These are phyloP conservation scores for Exophiala alcalophila DNA, from an alignment of 2,329 filamentous ascomycete species.

Conservation along the genomic window DNA sequence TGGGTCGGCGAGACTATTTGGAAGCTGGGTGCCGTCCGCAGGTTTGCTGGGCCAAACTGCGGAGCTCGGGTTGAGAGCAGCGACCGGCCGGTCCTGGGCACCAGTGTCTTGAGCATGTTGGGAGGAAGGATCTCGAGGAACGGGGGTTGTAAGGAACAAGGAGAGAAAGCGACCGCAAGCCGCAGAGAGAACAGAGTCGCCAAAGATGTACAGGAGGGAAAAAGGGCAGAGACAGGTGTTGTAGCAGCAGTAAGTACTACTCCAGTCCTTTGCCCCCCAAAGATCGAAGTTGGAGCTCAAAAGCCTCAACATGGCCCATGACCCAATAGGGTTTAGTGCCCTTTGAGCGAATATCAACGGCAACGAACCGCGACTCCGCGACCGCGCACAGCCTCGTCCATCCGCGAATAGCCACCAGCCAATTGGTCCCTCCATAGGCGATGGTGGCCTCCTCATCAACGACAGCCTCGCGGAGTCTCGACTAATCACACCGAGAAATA, in stretches of 20 bases:
- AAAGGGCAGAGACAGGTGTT: conserved; percentile 23
- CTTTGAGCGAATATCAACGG: conserved; percentile 9
- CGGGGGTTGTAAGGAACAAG: conserved; percentile 2
- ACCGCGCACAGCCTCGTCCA: conserved; percentile 11
- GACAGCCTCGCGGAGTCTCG: too few species aligned
- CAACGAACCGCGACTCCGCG: too few species aligned
- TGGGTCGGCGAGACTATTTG: conserved; percentile 28
- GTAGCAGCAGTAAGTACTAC: too few species aligned
- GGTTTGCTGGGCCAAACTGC: conserved; percentile 29
- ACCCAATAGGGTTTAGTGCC: conserved; percentile 8
- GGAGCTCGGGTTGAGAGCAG: conserved; percentile 28
- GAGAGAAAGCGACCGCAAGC: conserved; percentile 21
- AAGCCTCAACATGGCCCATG: background rate
- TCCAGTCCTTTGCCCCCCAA: too few species aligned
- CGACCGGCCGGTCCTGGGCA: conserved; percentile 26
- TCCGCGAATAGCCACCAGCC: too few species aligned
- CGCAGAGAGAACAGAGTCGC: conserved; percentile 15
- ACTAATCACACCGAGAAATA: too few species aligned
- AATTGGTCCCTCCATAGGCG: too few species aligned
- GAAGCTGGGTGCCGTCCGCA: conserved; percentile 28
- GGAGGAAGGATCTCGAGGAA: background rate
- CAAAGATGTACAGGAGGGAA: conserved; percentile 8
- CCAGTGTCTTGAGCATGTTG: conserved; percentile 28
- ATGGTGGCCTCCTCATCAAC: too few species aligned
- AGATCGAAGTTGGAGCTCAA: conserved; percentile 9